phyloP scores from a whole-genome alignment of 78 protist genomes.

The Salpingoeca rosetta region DNA sequence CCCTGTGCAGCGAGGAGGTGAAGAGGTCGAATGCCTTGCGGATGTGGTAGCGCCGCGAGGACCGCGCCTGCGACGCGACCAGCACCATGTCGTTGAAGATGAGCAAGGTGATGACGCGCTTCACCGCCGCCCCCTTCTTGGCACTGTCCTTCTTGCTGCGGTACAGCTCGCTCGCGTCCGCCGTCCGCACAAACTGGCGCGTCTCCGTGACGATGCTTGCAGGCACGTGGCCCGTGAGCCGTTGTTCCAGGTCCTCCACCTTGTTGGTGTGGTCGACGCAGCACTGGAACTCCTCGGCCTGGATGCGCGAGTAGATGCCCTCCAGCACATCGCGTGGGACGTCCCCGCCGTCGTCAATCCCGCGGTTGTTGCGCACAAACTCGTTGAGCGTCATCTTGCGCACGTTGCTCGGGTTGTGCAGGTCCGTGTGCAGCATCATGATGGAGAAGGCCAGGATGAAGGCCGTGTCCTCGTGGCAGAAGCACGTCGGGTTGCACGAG shows the following conservation, averaged over 20 bases:
- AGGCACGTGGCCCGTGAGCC: not conserved
- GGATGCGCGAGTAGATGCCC: not conserved
- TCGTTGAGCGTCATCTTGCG: conserved; percentile 41
- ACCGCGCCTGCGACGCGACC: too few relatives aligned
- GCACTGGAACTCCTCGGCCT: not conserved
- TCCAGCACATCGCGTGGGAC: not conserved
- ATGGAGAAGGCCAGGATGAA: conserved; percentile 42
- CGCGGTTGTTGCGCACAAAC: conserved; percentile 51
- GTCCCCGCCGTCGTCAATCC: conserved; percentile 2
- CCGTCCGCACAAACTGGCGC: not conserved
- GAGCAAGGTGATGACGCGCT: not conserved
- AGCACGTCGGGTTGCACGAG: not conserved
- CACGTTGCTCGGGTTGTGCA: conserved; percentile 29
- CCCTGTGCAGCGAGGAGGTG: too few relatives aligned
- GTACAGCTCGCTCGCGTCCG: not conserved
- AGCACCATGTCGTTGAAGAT: not conserved
- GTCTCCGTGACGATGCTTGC: not conserved
- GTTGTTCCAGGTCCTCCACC: not conserved
- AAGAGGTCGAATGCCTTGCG: too few relatives aligned
- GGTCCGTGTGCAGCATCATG: conserved; percentile 76
- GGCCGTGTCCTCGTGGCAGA: conserved; percentile 32
- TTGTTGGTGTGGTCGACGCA: not conserved
- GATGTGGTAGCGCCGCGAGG: too few relatives aligned
- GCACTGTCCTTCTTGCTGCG: not conserved
- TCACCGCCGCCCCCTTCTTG: not conserved